These are phyloP conservation scores for Apiospora aurea DNA, from an alignment of 2,329 filamentous ascomycete genomes.

Conservation along the genomic window DNA sequence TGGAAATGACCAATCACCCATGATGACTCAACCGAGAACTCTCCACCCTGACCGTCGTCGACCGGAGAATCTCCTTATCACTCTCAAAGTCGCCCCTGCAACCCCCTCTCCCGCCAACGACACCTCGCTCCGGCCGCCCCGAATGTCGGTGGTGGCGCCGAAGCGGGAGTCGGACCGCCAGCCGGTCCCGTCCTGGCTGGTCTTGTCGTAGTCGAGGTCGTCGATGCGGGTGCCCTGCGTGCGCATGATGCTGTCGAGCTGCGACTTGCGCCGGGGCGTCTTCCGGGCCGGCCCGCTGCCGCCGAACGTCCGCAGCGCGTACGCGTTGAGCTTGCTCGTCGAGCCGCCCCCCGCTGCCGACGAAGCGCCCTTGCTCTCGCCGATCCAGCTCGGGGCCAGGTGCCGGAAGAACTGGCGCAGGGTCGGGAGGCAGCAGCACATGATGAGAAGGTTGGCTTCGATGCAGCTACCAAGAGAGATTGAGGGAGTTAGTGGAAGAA, in stretches of 20 bases:
- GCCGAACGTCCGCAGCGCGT: constrained; percentile 24
- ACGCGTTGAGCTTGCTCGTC: background rate
- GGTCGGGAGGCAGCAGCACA: constrained; percentile 50
- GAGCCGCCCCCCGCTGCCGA: background rate
- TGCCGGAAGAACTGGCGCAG: constrained; percentile 49
- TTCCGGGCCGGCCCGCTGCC: background rate
- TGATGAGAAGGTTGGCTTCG: constrained; percentile 49
- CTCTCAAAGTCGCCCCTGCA: constrained; percentile 21
- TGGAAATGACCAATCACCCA: too few relatives aligned
- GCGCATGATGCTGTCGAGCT: constrained; percentile 12
- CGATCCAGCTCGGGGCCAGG: constrained; percentile 44
- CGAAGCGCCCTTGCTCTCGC: constrained; percentile 27
- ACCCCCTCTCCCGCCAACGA: background rate
- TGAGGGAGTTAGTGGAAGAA: background rate
- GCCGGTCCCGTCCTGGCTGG: background rate
- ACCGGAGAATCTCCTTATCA: constrained; percentile 19
- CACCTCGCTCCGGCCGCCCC: background rate
- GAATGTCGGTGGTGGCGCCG: background rate
- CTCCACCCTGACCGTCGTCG: constrained; percentile 22
- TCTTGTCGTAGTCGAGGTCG: constrained; percentile 7
- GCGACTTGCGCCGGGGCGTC: background rate
- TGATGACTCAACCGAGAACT: background rate
- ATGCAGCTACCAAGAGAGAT: constrained; percentile 38
- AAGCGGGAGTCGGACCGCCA: background rate
- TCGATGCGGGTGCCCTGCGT: constrained; percentile 19